Base-by-base conservation (phyloP, 768 basidiomycete genomes). In the Exidia glandulosa region DNA sequence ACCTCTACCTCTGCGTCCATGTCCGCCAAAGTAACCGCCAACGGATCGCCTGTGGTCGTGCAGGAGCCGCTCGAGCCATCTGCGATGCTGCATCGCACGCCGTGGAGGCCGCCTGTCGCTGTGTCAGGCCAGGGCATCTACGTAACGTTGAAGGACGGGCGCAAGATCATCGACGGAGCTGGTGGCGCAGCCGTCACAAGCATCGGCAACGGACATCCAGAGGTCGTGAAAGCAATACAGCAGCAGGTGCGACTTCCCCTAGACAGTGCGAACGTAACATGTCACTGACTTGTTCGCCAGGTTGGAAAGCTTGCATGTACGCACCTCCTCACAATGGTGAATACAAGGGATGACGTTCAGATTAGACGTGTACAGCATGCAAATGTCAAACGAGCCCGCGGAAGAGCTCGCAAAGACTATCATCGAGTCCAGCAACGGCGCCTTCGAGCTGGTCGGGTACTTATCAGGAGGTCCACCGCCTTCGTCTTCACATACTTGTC, bases 111-210 rank as follows among this genome's bases (percentile, higher is more conserved):
- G 10, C 87, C 87, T 14, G 74, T 90, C 13, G 90, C 87, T 3
- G 75, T 80, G 16, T 70, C 77, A 13, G 87, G 31, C 2, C 72
- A 87, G 64, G 90, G 90, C 19, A 79, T 84, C 34, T 89, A 91
- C 67, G 71, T 92, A 48, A 79, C 79, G 25, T 78, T 92, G 6
- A 82, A 86, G 64, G 83, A 84, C 70, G 91, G 90, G 0, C 76
- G 74, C 57, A 79, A 73, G 59, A 68, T 92, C 32, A 77, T 93
- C 64, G 91, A 94, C 72, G 88, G 80, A 6, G 83, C 89, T 50
- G 92, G 92, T 50, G 92, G 91, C 31, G 90, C 90, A 5, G 90
- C 92, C 10, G 92, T 94, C 31, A 71, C 84, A 12, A 90, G 87
- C 69, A 69, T 94, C 48, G 92, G 91, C 2, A 82, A 83, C 60